Evolutionary conservation across 148 eudicot species (phyloP), one percentile per base, ranked within the genome.

Genomic region (Beta vulgaris): DNA sequence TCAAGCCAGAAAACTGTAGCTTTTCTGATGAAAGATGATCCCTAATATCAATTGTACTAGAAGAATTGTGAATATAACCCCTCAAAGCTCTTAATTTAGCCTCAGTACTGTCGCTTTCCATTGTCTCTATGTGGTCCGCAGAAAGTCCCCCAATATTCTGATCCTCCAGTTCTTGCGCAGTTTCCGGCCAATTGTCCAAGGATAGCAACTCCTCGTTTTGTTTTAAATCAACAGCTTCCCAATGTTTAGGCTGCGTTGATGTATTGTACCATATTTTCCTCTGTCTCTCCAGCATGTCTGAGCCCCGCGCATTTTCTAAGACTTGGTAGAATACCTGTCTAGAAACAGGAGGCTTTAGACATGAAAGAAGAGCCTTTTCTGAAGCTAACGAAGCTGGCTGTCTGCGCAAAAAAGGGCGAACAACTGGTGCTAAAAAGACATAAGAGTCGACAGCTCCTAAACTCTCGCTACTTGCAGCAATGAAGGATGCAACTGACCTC

Each of bases 221-320:
- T 80, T 86, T 83, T 42, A 86, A 69, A 68, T 87, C 96, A 40
- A 76, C 69, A 55, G 80, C 61, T 68, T 86, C 93, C 82, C 80
- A 71, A 63, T 85, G 89, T 73, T 86, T 90, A 71, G 88, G 82
- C 75, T 81, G 92, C 48, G 93, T 73, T 72, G 97, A 89, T 73
- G 93, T 73, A 81, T 82, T 94, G 85, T 92, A 95, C 98, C 98
- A 95, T 79, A 95, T 92, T 88, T 89, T 95, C 78, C 98, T 90
- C 83, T 95, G 98, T 73, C 98, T 89, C 86, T 95, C 98, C 79
- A 90, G 78, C 98, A 95, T 95, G 83, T 95, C 98, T 64, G 98
- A 88, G 81, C 92, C 87, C 80, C 84, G 87, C 11, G 90, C 88
- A 85, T 84, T 92, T 82, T 92, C 96, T 69, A 89, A 79, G 72